A percentile compares a stretch with the other conserved stretches of the same genome.
phyloP scores from a whole-genome alignment of 495 filamentous ascomycete genomes.

The Aspergillus bridgeri region DNA sequence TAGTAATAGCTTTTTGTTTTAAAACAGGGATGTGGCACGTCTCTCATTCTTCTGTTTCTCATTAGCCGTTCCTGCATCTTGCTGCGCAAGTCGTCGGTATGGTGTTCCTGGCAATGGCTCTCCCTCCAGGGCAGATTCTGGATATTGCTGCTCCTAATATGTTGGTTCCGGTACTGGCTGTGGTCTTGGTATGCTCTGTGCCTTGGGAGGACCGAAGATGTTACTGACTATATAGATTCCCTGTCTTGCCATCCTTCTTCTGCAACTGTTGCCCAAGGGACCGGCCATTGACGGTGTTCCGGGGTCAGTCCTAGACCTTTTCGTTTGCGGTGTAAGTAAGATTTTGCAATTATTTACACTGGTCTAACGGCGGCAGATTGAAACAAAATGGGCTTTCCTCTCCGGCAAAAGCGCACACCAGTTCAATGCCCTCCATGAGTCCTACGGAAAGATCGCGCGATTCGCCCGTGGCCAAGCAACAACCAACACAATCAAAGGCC shows the following conservation, averaged over 20 bases:
- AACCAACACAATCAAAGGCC: constrained; percentile 23
- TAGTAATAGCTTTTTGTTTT: neutral
- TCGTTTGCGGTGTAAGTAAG: constrained; percentile 18
- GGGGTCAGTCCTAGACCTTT: constrained; percentile 13
- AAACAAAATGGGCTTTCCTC: constrained; percentile 21
- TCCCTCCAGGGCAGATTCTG: constrained; percentile 14
- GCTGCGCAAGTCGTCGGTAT: constrained; percentile 1
- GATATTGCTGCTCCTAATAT: constrained; percentile 7
- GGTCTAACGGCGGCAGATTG: constrained; percentile 9
- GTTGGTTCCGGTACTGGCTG: constrained; percentile 11
- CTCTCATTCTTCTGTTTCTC: neutral
- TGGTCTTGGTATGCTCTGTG: constrained; percentile 13
- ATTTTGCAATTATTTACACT: neutral
- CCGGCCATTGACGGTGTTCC: constrained; percentile 19
- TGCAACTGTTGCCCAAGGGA: constrained; percentile 15
- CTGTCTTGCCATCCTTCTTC: constrained; percentile 12
- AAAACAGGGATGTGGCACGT: too few species aligned
- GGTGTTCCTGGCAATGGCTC: constrained; percentile 16
- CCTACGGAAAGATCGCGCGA: constrained; percentile 18
- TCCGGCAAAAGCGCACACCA: constrained; percentile 19
- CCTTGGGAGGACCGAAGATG: neutral
- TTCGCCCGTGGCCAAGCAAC: constrained; percentile 26
- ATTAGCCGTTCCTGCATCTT: too few species aligned
- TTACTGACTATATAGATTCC: constrained; percentile 12
- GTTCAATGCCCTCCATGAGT: neutral